phyloP scores from a whole-genome alignment of 345 rosid genomes.

The Gossypium arboreum region DNA sequence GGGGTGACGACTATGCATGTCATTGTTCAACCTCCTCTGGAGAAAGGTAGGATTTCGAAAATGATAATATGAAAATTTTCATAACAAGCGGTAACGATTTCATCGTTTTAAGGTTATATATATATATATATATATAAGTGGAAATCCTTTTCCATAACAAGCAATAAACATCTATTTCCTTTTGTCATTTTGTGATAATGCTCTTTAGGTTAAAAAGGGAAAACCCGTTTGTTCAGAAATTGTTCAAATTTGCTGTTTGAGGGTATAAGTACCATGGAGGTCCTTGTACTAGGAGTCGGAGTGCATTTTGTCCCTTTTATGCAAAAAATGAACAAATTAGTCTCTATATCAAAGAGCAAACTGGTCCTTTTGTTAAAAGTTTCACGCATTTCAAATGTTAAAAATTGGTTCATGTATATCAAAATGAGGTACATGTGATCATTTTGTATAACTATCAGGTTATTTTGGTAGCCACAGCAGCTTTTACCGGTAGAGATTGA shows the following conservation, averaged over 20 bases:
- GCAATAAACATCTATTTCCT: not conserved
- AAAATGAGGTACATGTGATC: too few relatives aligned
- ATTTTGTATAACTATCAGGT: too few relatives aligned
- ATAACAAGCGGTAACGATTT: not conserved
- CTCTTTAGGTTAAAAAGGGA: not conserved
- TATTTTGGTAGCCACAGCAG: too few relatives aligned
- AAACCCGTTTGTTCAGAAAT: not conserved
- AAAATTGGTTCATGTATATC: too few relatives aligned
- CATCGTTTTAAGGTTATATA: not conserved
- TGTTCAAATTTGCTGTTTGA: not conserved
- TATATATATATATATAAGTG: not conserved
- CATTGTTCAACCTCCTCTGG: constrained; percentile 73
- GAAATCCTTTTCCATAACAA: not conserved
- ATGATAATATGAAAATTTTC: not conserved
- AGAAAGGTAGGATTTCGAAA: constrained; percentile 50
- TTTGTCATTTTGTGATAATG: not conserved
- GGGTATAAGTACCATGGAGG: not conserved
- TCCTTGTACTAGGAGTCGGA: too few relatives aligned
- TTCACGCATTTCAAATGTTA: too few relatives aligned
- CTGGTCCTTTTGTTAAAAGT: too few relatives aligned
- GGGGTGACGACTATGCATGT: constrained; percentile 97
- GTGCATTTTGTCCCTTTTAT: too few relatives aligned
- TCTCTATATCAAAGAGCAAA: too few relatives aligned
- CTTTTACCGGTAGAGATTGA: too few relatives aligned
- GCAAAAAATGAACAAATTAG: too few relatives aligned